Conservation (phyloP, 495 filamentous ascomycete species). For the Xylaria telfairii region DNA sequence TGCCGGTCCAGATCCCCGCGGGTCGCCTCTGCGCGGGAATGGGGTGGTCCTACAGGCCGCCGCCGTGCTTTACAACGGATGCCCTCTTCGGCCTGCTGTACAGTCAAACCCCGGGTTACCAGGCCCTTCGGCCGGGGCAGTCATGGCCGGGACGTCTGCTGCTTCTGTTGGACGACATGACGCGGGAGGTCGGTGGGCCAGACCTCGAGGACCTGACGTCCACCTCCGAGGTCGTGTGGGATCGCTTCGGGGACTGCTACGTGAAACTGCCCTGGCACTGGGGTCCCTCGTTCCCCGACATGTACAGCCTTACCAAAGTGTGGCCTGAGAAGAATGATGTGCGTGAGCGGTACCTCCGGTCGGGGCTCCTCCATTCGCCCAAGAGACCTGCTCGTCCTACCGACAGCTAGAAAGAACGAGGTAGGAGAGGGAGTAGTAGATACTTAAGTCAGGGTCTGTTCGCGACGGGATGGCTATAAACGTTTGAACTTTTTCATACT, state of each 20-base stretch:
- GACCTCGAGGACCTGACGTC: conserved; percentile 26
- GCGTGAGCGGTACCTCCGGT: conserved; percentile 29
- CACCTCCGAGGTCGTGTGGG: conserved; percentile 27
- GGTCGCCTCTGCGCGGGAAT: conserved; percentile 28
- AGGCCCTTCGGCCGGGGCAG: neutral
- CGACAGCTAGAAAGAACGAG: neutral
- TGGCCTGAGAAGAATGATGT: conserved; percentile 33
- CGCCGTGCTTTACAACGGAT: neutral
- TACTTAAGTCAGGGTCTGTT: neutral
- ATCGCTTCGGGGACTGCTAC: conserved; percentile 38
- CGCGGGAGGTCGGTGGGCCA: conserved; percentile 21
- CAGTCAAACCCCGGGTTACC: conserved; percentile 5
- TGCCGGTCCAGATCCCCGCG: conserved; percentile 23
- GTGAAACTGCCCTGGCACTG: conserved; percentile 24
- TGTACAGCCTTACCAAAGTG: conserved; percentile 29
- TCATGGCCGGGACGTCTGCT: conserved; percentile 1
- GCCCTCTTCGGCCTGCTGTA: conserved; percentile 4
- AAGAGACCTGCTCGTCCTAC: conserved; percentile 24
- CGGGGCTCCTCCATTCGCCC: conserved; percentile 28
- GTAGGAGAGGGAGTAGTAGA: neutral
- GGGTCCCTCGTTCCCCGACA: neutral
- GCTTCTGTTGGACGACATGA: conserved; percentile 33
- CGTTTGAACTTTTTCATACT: neutral
- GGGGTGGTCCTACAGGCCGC: neutral
- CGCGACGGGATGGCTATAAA: neutral